These are phyloP conservation scores for Meira nashicola DNA, from an alignment of 1,284 basidiomycete species.

Conservation along the genomic window DNA sequence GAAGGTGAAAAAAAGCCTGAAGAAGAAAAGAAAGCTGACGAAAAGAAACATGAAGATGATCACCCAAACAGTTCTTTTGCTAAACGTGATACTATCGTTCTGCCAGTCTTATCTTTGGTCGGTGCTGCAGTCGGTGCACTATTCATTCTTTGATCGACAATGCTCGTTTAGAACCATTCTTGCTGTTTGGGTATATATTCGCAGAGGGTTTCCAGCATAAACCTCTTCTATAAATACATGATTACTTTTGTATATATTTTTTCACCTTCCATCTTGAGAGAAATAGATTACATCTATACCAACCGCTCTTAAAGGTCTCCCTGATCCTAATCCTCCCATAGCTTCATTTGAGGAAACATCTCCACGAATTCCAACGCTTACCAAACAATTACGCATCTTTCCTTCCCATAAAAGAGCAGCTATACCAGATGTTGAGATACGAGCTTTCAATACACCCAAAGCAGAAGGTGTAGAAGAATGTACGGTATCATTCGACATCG, in stretches of 20 bases:
- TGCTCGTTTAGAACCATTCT: too few relatives aligned
- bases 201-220: background rate
- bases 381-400: slow-evolving; percentile 77
- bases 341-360: slow-evolving; percentile 65
- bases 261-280: slow-evolving; percentile 7
- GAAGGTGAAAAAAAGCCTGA: too few relatives aligned
- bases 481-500: too few relatives aligned
- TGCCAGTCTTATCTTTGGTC: too few relatives aligned
- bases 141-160: background rate
- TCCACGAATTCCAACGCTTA: slow-evolving; percentile 80
- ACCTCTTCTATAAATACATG: background rate
- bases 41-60: too few relatives aligned
- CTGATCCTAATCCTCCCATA: background rate
- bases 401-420: slow-evolving; percentile 90
- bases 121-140: background rate
- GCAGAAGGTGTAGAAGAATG: background rate
- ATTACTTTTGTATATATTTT: background rate
- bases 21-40: too few relatives aligned
- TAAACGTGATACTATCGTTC: too few relatives aligned
- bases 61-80: too few relatives aligned
- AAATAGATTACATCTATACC: slow-evolving; percentile 90
- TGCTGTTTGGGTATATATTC: background rate
- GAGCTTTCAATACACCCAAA: slow-evolving; percentile 76
- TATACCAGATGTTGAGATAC: slow-evolving; percentile 69
- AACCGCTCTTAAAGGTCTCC: slow-evolving; percentile 63